Evolutionary conservation across 495 filamentous ascomycete species (phyloP).

Genomic region (Aspergillus leporis): DNA sequence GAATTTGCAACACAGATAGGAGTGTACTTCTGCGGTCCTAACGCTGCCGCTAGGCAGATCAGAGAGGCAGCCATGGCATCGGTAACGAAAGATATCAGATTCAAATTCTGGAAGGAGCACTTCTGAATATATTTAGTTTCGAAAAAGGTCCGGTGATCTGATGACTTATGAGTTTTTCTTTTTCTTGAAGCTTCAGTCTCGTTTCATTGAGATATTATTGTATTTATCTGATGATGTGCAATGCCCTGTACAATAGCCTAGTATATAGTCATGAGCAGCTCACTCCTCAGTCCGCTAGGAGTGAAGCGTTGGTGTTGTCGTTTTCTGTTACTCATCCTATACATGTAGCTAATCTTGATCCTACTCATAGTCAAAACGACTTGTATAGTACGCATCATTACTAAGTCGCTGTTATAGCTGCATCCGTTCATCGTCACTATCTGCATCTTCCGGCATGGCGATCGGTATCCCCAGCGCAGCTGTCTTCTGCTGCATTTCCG

Average conservation of each 20-base stretch:
- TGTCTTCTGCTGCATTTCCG: slow-evolving; percentile 13
- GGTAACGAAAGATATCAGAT: slow-evolving; percentile 75
- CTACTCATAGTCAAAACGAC: neutral
- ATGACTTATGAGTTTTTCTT: slow-evolving; percentile 19
- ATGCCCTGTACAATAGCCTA: slow-evolving; percentile 16
- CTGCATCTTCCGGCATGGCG: slow-evolving; percentile 32
- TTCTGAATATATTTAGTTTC: slow-evolving; percentile 38
- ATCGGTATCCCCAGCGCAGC: slow-evolving; percentile 22
- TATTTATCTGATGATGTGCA: slow-evolving; percentile 17
- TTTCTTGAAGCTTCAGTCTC: slow-evolving; percentile 11
- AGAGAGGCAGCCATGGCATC: slow-evolving; percentile 72
- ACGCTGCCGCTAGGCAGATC: slow-evolving; percentile 79
- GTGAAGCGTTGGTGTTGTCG: neutral
- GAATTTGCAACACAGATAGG: slow-evolving; percentile 79
- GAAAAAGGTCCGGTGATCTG: neutral
- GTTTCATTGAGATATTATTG: slow-evolving; percentile 7
- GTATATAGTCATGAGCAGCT: neutral
- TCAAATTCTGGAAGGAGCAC: slow-evolving; percentile 99
- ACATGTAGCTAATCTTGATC: neutral
- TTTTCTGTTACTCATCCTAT: slow-evolving; percentile 6
- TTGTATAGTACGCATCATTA: neutral
- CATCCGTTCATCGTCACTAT: slow-evolving; percentile 27
- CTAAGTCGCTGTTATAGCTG: slow-evolving; percentile 9
- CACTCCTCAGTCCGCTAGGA: neutral
- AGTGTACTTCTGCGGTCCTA: slow-evolving; percentile 96